Evolutionary conservation across 441 rosid genomes (phyloP).

Genomic region (Iberis amara): DNA sequence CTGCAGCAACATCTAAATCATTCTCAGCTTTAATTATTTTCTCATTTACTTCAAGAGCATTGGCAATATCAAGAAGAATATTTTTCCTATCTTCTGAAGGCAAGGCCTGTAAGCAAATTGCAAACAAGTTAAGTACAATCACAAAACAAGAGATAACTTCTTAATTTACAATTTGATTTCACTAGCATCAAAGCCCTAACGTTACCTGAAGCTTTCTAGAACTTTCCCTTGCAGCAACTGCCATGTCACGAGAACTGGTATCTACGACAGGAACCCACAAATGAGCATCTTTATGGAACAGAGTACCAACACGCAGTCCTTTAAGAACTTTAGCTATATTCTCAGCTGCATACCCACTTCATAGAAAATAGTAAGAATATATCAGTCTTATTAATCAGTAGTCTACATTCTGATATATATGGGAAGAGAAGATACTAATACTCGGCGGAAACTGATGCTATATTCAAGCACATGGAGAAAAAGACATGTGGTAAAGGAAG

Average conservation of each 20-base stretch:
- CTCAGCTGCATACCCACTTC: slow-evolving; percentile 74
- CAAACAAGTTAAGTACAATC: slow-evolving; percentile 9
- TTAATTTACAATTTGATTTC: neutral
- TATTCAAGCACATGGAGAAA: no score
- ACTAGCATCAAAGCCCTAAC: neutral
- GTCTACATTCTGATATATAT: no score
- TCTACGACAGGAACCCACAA: slow-evolving; percentile 55
- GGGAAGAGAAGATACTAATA: no score
- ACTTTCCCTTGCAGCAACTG: slow-evolving; percentile 94
- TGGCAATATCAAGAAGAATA: slow-evolving; percentile 65
- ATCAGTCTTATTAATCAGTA: neutral
- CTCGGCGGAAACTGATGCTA: neutral
- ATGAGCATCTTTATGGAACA: slow-evolving; percentile 87
- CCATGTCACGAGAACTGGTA: slow-evolving; percentile 76
- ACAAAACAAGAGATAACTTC: no score
- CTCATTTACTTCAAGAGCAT: slow-evolving; percentile 79
- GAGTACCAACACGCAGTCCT: slow-evolving; percentile 84
- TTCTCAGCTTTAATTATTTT: slow-evolving; percentile 61
- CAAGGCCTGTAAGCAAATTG: slow-evolving; percentile 53
- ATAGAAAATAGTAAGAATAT: slow-evolving; percentile 25
- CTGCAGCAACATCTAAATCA: slow-evolving; percentile 77
- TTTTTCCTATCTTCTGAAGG: slow-evolving; percentile 70
- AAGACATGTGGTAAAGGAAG: no score
- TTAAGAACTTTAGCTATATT: slow-evolving; percentile 74
- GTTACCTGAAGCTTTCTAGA: slow-evolving; percentile 96